Conservation (phyloP, 352 stramenopile genomes). For the Thalassiosira livingstoniorum region DNA sequence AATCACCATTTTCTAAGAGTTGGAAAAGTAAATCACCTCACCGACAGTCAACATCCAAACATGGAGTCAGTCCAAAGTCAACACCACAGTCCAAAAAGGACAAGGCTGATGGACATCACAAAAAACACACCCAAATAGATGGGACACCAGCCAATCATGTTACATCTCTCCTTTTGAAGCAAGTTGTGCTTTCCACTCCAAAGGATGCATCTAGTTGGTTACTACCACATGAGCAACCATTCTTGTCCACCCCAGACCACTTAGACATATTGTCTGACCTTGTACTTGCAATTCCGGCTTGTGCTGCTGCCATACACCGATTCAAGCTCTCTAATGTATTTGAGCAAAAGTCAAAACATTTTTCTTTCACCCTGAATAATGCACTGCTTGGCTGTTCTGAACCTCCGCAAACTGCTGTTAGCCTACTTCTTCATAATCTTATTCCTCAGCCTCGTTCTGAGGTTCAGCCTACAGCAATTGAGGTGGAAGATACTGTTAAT, state of each 20-base stretch:
- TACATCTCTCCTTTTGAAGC: constrained; percentile 58
- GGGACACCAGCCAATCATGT: constrained; percentile 71
- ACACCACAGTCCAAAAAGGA: constrained; percentile 39
- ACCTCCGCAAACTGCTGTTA: constrained; percentile 79
- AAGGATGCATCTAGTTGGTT: constrained; percentile 3
- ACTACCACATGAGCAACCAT: constrained; percentile 36
- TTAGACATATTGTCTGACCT: constrained; percentile 82
- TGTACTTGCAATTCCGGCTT: constrained; percentile 81
- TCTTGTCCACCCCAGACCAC: constrained; percentile 59
- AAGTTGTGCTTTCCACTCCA: constrained; percentile 34
- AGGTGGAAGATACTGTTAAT: constrained; percentile 16
- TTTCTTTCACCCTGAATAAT: too few relatives aligned
- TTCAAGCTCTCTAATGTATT: constrained; percentile 65
- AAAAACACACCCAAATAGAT: constrained; percentile 61
- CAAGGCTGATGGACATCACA: constrained; percentile 14
- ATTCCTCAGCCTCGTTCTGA: constrained; percentile 72
- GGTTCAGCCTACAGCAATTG: not conserved
- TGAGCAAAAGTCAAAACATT: too few relatives aligned
- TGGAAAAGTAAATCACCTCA: constrained; percentile 54
- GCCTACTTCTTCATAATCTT: constrained; percentile 82
- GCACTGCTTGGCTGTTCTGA: constrained; percentile 69
- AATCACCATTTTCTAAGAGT: not conserved
- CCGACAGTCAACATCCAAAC: constrained; percentile 21
- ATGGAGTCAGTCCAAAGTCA: constrained; percentile 30
- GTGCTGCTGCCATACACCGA: constrained; percentile 77